Evolutionary conservation across 176 grass and related monocot genomes (phyloP).

Genomic region (Eleusine indica): DNA sequence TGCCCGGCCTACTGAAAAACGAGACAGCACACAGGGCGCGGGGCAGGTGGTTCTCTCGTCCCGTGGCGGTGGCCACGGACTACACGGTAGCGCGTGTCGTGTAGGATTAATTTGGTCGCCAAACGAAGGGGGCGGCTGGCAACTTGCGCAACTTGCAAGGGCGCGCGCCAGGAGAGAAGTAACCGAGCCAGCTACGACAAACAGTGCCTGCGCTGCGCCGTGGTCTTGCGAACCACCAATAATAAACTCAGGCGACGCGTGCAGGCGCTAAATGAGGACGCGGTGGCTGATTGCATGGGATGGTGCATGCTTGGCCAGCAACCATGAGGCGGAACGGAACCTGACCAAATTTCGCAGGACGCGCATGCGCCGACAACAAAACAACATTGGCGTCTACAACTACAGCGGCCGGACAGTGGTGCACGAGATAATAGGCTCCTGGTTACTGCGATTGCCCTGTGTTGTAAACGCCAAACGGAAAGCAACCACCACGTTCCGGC

Average conservation of each 20-base stretch:
- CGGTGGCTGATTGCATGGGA: background rate
- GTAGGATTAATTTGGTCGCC: background rate
- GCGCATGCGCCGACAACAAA: background rate
- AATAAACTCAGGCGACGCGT: too few species aligned
- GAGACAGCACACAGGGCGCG: too few species aligned
- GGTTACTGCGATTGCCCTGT: too few species aligned
- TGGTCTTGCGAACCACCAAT: too few species aligned
- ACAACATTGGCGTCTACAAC: background rate
- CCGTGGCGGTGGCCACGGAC: background rate
- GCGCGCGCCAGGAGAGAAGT: too few species aligned
- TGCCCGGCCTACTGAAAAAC: background rate
- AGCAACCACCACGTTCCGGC: background rate
- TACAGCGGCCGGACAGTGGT: background rate
- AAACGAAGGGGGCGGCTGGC: background rate
- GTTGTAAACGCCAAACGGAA: background rate
- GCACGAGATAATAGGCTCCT: background rate
- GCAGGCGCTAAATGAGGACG: too few species aligned
- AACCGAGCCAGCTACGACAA: background rate
- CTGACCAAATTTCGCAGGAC: background rate
- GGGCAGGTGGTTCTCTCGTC: too few species aligned
- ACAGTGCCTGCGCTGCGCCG: background rate
- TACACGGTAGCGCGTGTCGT: background rate
- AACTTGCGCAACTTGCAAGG: conserved; percentile 31
- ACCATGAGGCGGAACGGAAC: background rate
- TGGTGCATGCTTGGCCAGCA: background rate